Percentiles rank a stretch among this genome's conserved stretches.
Evolutionary conservation across 2,329 filamentous ascomycete genomes (phyloP).

Genomic region (Xylariaceae sp.): DNA sequence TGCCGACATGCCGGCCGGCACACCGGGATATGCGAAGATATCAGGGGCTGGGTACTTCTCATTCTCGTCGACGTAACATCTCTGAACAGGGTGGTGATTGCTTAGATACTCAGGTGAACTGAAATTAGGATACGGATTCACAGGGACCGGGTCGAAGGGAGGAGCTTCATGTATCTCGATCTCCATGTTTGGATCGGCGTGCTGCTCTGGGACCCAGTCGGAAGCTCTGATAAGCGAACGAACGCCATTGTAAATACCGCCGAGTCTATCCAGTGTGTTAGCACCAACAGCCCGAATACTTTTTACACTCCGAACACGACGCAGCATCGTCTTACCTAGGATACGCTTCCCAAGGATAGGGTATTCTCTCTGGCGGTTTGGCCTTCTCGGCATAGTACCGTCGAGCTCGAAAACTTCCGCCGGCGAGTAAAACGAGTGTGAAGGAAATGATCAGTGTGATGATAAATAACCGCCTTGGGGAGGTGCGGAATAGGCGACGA

Average conservation of each 20-base stretch:
- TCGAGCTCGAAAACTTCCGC: constrained; percentile 24
- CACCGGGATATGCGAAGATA: constrained; percentile 57
- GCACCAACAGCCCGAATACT: background rate
- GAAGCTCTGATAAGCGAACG: constrained; percentile 32
- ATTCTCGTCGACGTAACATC: constrained; percentile 54
- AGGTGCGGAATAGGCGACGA: constrained; percentile 28
- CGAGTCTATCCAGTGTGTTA: constrained; percentile 25
- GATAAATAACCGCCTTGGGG: constrained; percentile 28
- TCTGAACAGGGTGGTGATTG: constrained; percentile 32
- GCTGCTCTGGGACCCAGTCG: constrained; percentile 36
- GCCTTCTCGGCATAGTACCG: constrained; percentile 17
- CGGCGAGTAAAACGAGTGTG: constrained; percentile 24
- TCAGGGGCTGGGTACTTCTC: constrained; percentile 41
- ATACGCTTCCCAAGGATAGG: constrained; percentile 33
- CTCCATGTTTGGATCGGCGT: constrained; percentile 20
- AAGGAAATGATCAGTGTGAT: constrained; percentile 25
- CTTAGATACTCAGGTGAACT: constrained; percentile 32
- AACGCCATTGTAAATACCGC: constrained; percentile 35
- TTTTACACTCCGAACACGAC: background rate
- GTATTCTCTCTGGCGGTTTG: constrained; percentile 20
- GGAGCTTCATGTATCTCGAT: constrained; percentile 25
- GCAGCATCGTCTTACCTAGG: constrained; percentile 27
- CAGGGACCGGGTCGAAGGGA: constrained; percentile 33
- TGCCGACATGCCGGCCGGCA: constrained; percentile 66
- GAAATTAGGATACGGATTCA: constrained; percentile 34